Evolutionary conservation across 768 basidiomycete species (phyloP).

Genomic region (Russula virescens): DNA sequence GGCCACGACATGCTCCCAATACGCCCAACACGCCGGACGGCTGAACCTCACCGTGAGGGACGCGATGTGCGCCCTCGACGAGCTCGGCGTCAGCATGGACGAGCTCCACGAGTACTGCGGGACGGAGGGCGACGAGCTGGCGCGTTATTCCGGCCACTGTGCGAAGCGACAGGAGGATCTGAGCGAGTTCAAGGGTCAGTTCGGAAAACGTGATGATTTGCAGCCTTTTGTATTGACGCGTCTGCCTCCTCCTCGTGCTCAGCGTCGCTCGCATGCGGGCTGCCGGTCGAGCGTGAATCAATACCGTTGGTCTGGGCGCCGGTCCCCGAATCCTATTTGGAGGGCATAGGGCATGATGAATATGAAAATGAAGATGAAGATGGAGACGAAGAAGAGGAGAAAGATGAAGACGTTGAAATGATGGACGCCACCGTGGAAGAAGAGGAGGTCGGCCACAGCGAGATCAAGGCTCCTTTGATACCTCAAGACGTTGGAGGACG

Average conservation of each 20-base stretch:
- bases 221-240: slow-evolving; percentile 27
- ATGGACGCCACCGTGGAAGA: slow-evolving; percentile 18
- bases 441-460: slow-evolving; percentile 13
- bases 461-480: slow-evolving; percentile 16
- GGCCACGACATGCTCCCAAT: slow-evolving; percentile 60
- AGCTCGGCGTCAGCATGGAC: slow-evolving; percentile 63
- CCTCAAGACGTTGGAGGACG: slow-evolving; percentile 16
- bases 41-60: slow-evolving; percentile 52
- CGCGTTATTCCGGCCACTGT: slow-evolving; percentile 60
- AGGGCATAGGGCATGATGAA: slow-evolving; percentile 32
- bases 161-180: slow-evolving; percentile 65
- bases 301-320: slow-evolving; percentile 44
- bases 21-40: slow-evolving; percentile 72
- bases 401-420: slow-evolving; percentile 17
- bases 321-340: slow-evolving; percentile 27
- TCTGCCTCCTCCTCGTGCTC: slow-evolving; percentile 27
- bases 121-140: slow-evolving; percentile 64
- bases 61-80: slow-evolving; percentile 60
- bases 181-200: slow-evolving; percentile 64
- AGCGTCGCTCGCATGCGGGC: slow-evolving; percentile 60
- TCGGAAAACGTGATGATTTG: slow-evolving; percentile 26
- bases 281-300: slow-evolving; percentile 48
- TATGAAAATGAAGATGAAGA: slow-evolving; percentile 33
- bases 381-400: slow-evolving; percentile 29
- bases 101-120: slow-evolving; percentile 63